These are phyloP conservation scores for Pogostemon cablin DNA, from an alignment of 257 asterid genomes.

Conservation along the genomic window DNA sequence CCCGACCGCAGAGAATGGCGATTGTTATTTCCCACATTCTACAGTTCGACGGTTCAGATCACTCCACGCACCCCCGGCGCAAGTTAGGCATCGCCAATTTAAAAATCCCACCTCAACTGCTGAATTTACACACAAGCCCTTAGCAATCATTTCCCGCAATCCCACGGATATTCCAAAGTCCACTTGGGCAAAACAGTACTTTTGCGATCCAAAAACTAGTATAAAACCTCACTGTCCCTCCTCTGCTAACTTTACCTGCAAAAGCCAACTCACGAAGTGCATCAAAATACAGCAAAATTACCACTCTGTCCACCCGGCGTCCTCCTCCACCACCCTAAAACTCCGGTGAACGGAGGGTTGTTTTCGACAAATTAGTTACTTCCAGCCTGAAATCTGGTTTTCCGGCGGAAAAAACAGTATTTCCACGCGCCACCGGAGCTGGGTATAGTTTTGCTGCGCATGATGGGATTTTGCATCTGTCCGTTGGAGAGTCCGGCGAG, in stretches of 20 bases:
- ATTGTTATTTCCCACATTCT: constrained; percentile 44
- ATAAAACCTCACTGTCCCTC: constrained; percentile 40
- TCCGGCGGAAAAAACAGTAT: constrained; percentile 25
- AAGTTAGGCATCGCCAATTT: constrained; percentile 42
- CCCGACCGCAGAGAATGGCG: constrained; percentile 68
- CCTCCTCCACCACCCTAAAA: constrained; percentile 8
- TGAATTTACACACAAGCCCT: constrained; percentile 39
- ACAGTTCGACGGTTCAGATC: constrained; percentile 46
- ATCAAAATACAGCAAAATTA: constrained; percentile 8
- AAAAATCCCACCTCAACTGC: constrained; percentile 23
- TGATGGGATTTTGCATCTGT: constrained; percentile 96
- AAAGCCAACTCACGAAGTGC: constrained; percentile 30
- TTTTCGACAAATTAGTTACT: not conserved
- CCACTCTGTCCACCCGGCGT: constrained; percentile 37
- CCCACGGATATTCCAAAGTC: constrained; percentile 16
- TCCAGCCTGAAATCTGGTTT: constrained; percentile 7
- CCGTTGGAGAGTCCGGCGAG: constrained; percentile 96
- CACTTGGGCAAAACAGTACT: constrained; percentile 40
- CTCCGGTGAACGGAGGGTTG: constrained; percentile 11
- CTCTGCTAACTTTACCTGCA: constrained; percentile 50
- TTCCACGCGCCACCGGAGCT: constrained; percentile 49
- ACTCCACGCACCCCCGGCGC: constrained; percentile 47
- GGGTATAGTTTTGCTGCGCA: constrained; percentile 52
- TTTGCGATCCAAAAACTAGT: not conserved
- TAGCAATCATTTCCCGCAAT: constrained; percentile 30